These are phyloP conservation scores for Lentinula lateritia DNA, from an alignment of 768 basidiomycete species.

Conservation along the genomic window DNA sequence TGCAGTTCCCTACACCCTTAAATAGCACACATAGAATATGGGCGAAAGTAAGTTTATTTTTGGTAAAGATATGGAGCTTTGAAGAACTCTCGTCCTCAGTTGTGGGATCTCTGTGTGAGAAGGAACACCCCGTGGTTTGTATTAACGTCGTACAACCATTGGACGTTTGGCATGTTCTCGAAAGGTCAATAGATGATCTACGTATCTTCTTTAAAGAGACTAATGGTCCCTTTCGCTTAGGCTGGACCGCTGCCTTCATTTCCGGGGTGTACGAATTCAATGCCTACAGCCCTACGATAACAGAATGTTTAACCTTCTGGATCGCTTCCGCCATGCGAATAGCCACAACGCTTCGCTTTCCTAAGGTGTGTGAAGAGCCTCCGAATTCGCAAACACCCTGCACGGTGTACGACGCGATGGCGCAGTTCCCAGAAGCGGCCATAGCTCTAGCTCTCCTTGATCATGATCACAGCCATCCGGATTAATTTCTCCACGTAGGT, in stretches of 20 bases:
- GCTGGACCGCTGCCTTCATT: slow-evolving; percentile 49
- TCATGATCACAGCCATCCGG: slow-evolving; percentile 1
- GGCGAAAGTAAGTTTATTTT: slow-evolving; percentile 41
- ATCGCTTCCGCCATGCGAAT: slow-evolving; percentile 45
- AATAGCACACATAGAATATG: slow-evolving; percentile 49
- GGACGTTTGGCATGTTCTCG: slow-evolving; percentile 61
- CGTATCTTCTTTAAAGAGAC: not conserved
- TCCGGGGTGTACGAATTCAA: slow-evolving; percentile 38
- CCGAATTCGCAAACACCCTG: slow-evolving; percentile 16
- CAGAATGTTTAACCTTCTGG: slow-evolving; percentile 52
- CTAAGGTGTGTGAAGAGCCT: slow-evolving; percentile 33
- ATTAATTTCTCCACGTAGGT: slow-evolving; percentile 29
- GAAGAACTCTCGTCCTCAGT: slow-evolving; percentile 18
- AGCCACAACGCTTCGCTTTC: slow-evolving; percentile 24
- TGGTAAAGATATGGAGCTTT: not conserved
- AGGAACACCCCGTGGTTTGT: slow-evolving; percentile 50
- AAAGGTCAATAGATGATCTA: slow-evolving; percentile 28
- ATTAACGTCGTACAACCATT: slow-evolving; percentile 53
- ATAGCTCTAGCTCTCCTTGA: slow-evolving; percentile 21
- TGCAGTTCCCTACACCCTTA: slow-evolving; percentile 22
- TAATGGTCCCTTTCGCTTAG: slow-evolving; percentile 22
- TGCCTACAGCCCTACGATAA: slow-evolving; percentile 37
- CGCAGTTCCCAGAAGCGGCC: slow-evolving; percentile 19
- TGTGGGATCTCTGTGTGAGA: slow-evolving; percentile 53
- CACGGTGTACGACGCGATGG: slow-evolving; percentile 25